Conservation (phyloP, 2,329 filamentous ascomycete species). For the Epichloe baconii region DNA sequence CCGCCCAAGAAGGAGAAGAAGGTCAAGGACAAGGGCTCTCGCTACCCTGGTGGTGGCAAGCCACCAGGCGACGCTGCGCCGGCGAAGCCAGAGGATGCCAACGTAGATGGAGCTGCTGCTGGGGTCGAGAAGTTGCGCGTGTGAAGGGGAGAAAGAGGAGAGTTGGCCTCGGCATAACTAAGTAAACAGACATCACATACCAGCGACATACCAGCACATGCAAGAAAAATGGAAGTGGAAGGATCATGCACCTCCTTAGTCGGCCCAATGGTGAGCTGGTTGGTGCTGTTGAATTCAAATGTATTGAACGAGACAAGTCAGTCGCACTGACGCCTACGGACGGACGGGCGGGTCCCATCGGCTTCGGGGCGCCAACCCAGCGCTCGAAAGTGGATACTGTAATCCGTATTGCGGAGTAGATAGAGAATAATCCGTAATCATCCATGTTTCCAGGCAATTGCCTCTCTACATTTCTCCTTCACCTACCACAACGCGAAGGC, state of each 20-base stretch:
- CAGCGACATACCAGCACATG: not conserved
- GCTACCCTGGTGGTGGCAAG: constrained; percentile 37
- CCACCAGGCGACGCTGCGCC: not conserved
- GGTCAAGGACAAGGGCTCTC: constrained; percentile 60
- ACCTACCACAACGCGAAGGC: not conserved
- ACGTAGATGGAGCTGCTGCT: constrained; percentile 1
- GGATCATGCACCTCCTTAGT: not conserved
- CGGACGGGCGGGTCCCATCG: not conserved
- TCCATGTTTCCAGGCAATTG: not conserved
- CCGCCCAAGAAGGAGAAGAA: constrained; percentile 60
- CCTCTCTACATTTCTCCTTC: not conserved
- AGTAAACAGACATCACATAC: not conserved
- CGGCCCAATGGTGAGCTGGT: not conserved
- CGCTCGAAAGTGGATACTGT: not conserved
- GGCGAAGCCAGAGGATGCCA: not conserved
- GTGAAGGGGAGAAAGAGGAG: not conserved
- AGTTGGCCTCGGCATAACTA: not conserved
- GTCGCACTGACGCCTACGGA: not conserved
- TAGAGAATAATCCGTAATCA: not conserved
- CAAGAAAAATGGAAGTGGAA: not conserved
- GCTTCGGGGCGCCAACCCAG: not conserved
- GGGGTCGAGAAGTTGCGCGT: constrained; percentile 5
- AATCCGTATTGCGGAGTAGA: too few species aligned
- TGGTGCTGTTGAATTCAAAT: not conserved
- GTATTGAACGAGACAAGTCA: not conserved